These are phyloP conservation scores for Bondarzewia mesenterica DNA, from an alignment of 1,284 basidiomycete genomes.

Conservation along the genomic window DNA sequence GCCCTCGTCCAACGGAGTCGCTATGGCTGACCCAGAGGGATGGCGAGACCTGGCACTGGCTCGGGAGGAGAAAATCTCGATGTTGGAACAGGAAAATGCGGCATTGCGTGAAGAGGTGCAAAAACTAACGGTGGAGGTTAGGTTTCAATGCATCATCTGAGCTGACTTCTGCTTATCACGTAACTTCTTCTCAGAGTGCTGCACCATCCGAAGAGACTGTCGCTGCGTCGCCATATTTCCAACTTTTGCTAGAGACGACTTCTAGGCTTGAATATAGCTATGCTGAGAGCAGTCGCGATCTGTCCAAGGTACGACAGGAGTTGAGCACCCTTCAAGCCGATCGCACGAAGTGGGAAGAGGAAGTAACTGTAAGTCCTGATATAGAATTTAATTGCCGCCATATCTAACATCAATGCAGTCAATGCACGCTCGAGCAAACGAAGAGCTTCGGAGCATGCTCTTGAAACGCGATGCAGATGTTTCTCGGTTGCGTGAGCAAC, in stretches of 20 bases:
- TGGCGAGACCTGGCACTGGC: constrained; percentile 29
- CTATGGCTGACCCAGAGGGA: constrained; percentile 14
- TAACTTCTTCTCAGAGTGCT: constrained; percentile 5
- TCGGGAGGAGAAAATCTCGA: constrained; percentile 34
- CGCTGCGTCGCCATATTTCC: constrained; percentile 39
- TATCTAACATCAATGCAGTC: constrained; percentile 1
- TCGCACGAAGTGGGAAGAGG: constrained; percentile 41
- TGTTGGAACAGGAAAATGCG: constrained; percentile 37
- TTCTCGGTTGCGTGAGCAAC: constrained; percentile 69
- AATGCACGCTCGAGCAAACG: background rate
- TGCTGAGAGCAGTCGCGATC: constrained; percentile 26
- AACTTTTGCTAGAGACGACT: constrained; percentile 36
- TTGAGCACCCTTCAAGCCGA: constrained; percentile 25
- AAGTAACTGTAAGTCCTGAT: constrained; percentile 29
- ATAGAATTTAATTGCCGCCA: background rate
- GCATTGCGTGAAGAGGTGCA: constrained; percentile 32
- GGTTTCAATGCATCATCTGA: background rate
- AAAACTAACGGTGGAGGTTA: constrained; percentile 25
- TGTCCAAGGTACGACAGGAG: constrained; percentile 16
- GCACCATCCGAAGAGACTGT: constrained; percentile 37
- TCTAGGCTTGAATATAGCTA: constrained; percentile 30
- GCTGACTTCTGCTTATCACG: no score
- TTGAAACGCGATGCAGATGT: constrained; percentile 68
- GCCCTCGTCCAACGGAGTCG: constrained; percentile 11
- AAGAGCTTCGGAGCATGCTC: background rate